Percentiles rank a stretch among this genome's conserved stretches.
Evolutionary conservation across 2,329 filamentous ascomycete species (phyloP).

Genomic region (Monilinia aucupariae): DNA sequence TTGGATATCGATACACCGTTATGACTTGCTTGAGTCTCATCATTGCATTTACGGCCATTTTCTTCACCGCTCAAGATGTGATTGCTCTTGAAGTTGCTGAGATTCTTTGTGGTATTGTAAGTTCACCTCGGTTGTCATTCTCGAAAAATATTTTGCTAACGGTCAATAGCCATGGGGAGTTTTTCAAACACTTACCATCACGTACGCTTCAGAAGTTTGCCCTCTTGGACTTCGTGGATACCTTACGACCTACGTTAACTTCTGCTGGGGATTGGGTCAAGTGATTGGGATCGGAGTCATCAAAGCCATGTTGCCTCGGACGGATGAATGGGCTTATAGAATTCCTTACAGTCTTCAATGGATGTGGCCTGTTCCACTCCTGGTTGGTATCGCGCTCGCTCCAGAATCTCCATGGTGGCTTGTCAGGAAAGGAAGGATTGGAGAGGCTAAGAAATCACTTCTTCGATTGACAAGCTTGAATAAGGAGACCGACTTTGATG

Average conservation of each 20-base stretch:
- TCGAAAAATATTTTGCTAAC: conserved; percentile 7
- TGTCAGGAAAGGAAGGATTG: conserved; percentile 41
- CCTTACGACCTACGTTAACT: conserved; percentile 51
- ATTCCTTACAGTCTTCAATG: conserved; percentile 46
- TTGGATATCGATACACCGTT: conserved; percentile 37
- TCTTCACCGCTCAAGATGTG: conserved; percentile 46
- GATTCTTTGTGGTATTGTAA: conserved; percentile 41
- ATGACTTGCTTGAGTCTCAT: conserved; percentile 32
- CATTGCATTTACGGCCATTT: conserved; percentile 44
- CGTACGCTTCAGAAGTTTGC: conserved; percentile 46
- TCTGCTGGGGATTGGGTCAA: conserved; percentile 51
- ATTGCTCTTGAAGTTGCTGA: conserved; percentile 43
- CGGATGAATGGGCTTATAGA: conserved; percentile 46
- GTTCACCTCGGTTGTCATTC: not conserved
- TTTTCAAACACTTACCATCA: conserved; percentile 37
- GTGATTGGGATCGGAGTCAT: conserved; percentile 47
- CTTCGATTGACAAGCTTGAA: conserved; percentile 34
- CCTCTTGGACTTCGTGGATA: conserved; percentile 52
- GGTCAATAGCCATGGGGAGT: conserved; percentile 39
- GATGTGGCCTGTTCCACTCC: conserved; percentile 39
- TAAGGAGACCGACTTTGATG: conserved; percentile 42
- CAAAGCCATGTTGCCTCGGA: conserved; percentile 41
- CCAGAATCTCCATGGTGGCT: conserved; percentile 48
- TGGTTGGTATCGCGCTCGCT: conserved; percentile 43
- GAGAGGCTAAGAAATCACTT: conserved; percentile 39